These are phyloP conservation scores for Phoenix roebelenii DNA, from an alignment of 176 grass and related monocot genomes.

Conservation along the genomic window DNA sequence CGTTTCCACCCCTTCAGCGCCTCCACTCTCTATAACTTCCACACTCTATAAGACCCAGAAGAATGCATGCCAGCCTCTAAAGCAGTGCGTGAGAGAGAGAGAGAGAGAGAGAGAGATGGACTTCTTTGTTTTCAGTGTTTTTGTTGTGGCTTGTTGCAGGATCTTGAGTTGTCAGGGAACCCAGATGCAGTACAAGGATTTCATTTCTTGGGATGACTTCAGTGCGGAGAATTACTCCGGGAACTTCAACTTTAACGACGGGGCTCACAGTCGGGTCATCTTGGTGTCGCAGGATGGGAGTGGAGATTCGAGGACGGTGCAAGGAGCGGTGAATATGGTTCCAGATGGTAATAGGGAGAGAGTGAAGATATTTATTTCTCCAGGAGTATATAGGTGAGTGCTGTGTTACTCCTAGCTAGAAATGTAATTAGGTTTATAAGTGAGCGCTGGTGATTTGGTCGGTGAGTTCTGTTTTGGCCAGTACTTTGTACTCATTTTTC, in stretches of 20 bases:
- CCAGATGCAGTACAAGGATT: slow-evolving; percentile 1
- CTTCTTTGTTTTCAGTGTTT: background rate
- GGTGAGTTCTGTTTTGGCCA: no score
- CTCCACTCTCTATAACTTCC: slow-evolving; percentile 28
- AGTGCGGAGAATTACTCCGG: slow-evolving; percentile 15
- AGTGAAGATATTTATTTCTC: slow-evolving; percentile 62
- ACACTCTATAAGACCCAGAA: slow-evolving; percentile 2
- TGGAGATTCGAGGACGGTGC: slow-evolving; percentile 73
- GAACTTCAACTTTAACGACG: background rate
- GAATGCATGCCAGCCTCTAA: background rate
- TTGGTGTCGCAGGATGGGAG: slow-evolving; percentile 60
- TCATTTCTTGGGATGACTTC: slow-evolving; percentile 81
- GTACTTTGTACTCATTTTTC: no score
- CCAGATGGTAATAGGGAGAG: slow-evolving; percentile 53
- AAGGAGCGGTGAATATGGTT: slow-evolving; percentile 86
- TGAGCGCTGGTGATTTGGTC: no score
- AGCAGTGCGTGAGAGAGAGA: no score
- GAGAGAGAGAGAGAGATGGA: background rate
- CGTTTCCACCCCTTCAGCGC: slow-evolving; percentile 47
- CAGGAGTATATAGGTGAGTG: slow-evolving; percentile 66
- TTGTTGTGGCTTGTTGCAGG: background rate
- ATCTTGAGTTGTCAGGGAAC: background rate
- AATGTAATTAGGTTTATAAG: no score
- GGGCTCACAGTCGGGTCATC: slow-evolving; percentile 23
- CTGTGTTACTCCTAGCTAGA: no score